Evolutionary conservation across 305 asterid genomes (phyloP).

Genomic region (Fraxinus xanthoxyloides): DNA sequence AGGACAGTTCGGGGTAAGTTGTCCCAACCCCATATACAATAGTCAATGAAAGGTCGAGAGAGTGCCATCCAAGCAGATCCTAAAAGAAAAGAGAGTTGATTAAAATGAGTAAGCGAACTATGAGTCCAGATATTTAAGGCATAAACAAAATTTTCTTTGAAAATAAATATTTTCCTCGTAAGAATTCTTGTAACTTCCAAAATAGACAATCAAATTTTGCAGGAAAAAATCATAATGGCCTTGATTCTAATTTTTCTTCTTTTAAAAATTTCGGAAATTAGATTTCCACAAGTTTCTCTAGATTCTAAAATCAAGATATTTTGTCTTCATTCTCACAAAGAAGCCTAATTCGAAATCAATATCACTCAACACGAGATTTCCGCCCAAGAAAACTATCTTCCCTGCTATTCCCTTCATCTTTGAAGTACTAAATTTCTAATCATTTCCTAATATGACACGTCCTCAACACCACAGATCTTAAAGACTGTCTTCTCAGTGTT

Average conservation of each 20-base stretch:
- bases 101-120: not conserved
- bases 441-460: not conserved
- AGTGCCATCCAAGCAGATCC: conserved; percentile 99
- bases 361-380: not conserved
- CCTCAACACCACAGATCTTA: not conserved
- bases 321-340: not conserved
- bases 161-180: not conserved
- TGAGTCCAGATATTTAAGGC: not conserved
- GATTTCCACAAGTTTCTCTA: not conserved
- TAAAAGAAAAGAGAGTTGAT: conserved; percentile 31
- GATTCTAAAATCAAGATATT: not conserved
- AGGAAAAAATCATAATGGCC: not conserved
- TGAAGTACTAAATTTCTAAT: not conserved
- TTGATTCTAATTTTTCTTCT: not conserved
- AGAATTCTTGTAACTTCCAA: too few relatives aligned
- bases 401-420: too few relatives aligned
- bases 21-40: conserved; percentile 98
- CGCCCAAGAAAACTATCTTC: not conserved
- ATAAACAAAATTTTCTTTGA: not conserved
- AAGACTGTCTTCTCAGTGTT: not conserved
- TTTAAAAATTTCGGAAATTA: not conserved
- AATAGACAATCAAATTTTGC: too few relatives aligned
- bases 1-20: conserved; percentile 90
- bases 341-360: not conserved
- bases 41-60: conserved; percentile 85